phyloP scores from a whole-genome alignment of 176 grass and related monocot genomes.

The Chloris gayana region DNA sequence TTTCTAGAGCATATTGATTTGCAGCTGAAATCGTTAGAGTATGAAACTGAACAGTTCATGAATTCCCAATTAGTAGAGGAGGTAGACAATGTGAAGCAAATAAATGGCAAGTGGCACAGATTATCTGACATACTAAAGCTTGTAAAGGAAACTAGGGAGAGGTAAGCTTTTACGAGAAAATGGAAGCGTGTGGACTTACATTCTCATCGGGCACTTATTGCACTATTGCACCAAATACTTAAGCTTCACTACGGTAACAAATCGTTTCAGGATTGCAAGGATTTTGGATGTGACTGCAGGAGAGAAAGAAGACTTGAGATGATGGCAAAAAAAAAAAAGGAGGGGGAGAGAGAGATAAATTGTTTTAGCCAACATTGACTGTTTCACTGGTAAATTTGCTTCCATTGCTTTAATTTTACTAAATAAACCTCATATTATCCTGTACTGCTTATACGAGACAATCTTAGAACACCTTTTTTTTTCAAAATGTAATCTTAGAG shows the following conservation, averaged over 20 bases:
- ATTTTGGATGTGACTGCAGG: conserved; percentile 49
- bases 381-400: conserved; percentile 31
- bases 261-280: conserved; percentile 64
- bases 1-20: conserved; percentile 69
- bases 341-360: too few species aligned
- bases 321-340: conserved; percentile 26
- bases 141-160: conserved; percentile 78
- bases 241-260: conserved; percentile 25
- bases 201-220: conserved; percentile 4
- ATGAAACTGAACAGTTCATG: conserved; percentile 67
- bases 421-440: neutral
- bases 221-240: conserved; percentile 12
- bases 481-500: conserved; percentile 8
- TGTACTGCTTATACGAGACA: neutral
- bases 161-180: conserved; percentile 45
- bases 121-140: conserved; percentile 69
- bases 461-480: neutral
- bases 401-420: conserved; percentile 22
- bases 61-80: conserved; percentile 40
- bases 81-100: conserved; percentile 35
- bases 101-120: conserved; percentile 42
- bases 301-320: conserved; percentile 40
- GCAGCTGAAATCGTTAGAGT: conserved; percentile 60
- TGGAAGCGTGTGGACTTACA: neutral
- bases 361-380: neutral